Conservation (phyloP, 148 eudicot genomes). For the Polygonum maritimum region DNA sequence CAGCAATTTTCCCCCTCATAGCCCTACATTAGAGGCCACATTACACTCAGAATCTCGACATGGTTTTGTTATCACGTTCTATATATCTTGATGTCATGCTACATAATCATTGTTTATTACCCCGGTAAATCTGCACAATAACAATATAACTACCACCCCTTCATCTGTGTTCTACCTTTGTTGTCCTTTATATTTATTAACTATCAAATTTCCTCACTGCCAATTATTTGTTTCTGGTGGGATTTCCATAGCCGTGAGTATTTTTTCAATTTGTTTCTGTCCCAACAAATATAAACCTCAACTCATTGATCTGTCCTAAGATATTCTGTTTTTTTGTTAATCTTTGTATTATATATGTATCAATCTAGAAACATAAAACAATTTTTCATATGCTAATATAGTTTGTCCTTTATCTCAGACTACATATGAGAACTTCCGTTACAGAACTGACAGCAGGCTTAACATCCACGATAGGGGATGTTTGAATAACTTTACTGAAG, state of each 20-base stretch:
- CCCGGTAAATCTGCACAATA: background rate
- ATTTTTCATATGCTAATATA: background rate
- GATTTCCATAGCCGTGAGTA: background rate
- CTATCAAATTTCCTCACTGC: background rate
- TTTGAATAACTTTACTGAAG: constrained; percentile 22
- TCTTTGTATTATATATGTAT: background rate
- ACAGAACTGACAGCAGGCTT: constrained; percentile 33
- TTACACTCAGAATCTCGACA: background rate
- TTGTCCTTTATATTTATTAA: background rate
- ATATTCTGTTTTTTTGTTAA: background rate
- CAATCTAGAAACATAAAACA: background rate
- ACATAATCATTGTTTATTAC: background rate
- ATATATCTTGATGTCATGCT: background rate
- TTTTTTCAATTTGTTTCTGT: background rate
- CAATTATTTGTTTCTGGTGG: too few species aligned
- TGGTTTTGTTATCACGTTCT: background rate
- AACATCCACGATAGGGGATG: constrained; percentile 40
- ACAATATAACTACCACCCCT: background rate
- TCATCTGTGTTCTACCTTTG: background rate
- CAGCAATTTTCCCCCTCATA: too few species aligned
- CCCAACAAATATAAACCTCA: background rate
- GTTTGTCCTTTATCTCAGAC: constrained; percentile 12
- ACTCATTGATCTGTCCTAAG: background rate
- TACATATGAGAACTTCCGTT: constrained; percentile 54
- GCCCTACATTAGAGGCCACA: too few species aligned